Conservation (phyloP, 306 rosid genomes). For the Cicer judaicum region DNA sequence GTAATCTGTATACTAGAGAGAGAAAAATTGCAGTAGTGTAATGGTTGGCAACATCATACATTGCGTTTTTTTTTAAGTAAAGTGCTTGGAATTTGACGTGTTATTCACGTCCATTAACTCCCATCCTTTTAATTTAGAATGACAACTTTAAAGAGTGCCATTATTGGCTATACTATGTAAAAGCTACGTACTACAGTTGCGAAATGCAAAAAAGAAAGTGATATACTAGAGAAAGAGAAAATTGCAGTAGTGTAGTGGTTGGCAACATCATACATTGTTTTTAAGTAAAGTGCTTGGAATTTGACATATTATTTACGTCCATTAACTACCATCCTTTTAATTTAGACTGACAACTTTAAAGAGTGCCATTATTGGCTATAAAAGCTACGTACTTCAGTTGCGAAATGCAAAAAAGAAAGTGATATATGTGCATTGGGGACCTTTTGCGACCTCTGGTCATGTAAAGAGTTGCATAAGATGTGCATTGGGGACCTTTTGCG, state of each 20-base stretch:
- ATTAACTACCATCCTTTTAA: slow-evolving; percentile 9
- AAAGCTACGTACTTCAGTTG: not conserved
- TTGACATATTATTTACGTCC: not conserved
- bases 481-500: not conserved
- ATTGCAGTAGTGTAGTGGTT: slow-evolving; percentile 2
- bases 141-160: slow-evolving; percentile 1
- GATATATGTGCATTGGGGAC: not conserved
- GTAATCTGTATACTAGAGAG: slow-evolving; percentile 2
- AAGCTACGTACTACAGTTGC: not conserved
- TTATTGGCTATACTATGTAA: not conserved
- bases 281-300: not conserved
- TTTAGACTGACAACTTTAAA: not conserved
- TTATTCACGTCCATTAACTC: not conserved
- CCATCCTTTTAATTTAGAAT: slow-evolving; percentile 5
- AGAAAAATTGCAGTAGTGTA: not conserved
- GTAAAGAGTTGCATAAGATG: not conserved
- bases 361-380: slow-evolving; percentile 1
- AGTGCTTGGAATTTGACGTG: not conserved
- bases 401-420: not conserved
- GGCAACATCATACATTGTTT: slow-evolving; percentile 11
- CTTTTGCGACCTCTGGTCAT: not conserved
- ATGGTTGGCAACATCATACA: not conserved
- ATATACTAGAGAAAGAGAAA: not conserved
- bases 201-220: not conserved
- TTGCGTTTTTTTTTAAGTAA: not conserved